Percentiles rank a stretch among this genome's conserved stretches.
phyloP scores from a whole-genome alignment of 768 basidiomycete genomes.

The Calocybe indica region DNA sequence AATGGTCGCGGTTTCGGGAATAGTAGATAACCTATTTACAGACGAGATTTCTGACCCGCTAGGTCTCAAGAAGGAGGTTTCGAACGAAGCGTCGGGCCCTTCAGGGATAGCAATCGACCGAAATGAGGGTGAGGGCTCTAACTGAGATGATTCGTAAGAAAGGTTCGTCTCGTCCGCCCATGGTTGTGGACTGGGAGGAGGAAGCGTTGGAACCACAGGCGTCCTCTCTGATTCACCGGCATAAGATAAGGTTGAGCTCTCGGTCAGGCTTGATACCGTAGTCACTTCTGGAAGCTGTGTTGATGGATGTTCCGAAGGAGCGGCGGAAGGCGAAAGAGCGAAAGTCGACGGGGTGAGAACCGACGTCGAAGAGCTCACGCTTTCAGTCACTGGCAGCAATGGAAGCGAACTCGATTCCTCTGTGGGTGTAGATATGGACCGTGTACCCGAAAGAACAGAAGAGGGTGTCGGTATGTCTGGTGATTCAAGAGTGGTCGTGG shows the following conservation, averaged over 20 bases:
- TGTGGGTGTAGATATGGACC: constrained; percentile 6
- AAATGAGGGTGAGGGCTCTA: constrained; percentile 65
- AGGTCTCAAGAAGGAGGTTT: constrained; percentile 69
- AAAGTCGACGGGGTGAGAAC: constrained; percentile 14
- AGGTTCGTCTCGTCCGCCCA: constrained; percentile 64
- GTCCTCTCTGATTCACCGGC: constrained; percentile 40
- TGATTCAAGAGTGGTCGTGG: constrained; percentile 18
- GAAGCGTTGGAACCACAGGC: constrained; percentile 25
- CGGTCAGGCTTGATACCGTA: constrained; percentile 14
- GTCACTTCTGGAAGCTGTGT: constrained; percentile 12
- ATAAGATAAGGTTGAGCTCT: constrained; percentile 25
- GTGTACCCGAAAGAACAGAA: constrained; percentile 18
- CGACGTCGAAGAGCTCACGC: constrained; percentile 10
- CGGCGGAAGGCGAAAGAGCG: constrained; percentile 13
- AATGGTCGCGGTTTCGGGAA: constrained; percentile 32
- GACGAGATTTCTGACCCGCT: constrained; percentile 45
- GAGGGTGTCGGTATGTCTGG: constrained; percentile 25
- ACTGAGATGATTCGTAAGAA: constrained; percentile 74
- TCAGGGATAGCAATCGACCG: constrained; percentile 51
- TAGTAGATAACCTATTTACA: constrained; percentile 34
- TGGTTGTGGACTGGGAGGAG: constrained; percentile 29
- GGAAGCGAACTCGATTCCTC: constrained; percentile 7
- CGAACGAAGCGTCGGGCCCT: constrained; percentile 57
- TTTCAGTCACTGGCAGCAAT: constrained; percentile 8
- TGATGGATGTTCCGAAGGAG: constrained; percentile 15